These are phyloP conservation scores for Tolypocladium cylindrosporum DNA, from an alignment of 2,329 filamentous ascomycete genomes.

Conservation along the genomic window DNA sequence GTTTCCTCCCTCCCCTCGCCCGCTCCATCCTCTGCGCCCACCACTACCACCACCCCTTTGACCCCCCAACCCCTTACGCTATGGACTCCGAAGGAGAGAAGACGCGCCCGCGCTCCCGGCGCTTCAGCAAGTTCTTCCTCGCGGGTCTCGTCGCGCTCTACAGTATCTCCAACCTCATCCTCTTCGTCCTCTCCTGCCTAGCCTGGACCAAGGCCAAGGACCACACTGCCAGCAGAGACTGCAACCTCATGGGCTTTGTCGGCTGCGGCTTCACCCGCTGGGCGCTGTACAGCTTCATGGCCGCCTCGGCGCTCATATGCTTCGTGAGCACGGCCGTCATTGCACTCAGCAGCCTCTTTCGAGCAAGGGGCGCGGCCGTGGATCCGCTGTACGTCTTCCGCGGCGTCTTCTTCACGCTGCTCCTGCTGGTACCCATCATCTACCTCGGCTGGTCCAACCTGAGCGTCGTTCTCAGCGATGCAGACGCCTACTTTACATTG, in stretches of 20 bases:
- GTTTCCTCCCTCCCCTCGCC: background rate
- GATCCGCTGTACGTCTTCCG: slow-evolving; percentile 14
- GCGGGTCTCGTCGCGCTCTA: slow-evolving; percentile 10
- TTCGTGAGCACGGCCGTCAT: slow-evolving; percentile 6
- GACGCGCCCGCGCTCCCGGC: background rate
- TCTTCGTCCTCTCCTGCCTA: slow-evolving; percentile 9
- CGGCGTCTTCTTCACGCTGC: slow-evolving; percentile 11
- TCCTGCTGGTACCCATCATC: slow-evolving; percentile 9
- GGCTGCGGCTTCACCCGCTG: slow-evolving; percentile 3
- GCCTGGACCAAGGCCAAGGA: background rate
- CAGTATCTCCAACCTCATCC: slow-evolving; percentile 9
- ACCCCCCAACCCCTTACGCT: background rate
- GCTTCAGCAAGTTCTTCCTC: slow-evolving; percentile 6
- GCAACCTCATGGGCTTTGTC: background rate
- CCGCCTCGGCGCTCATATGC: slow-evolving; percentile 7
- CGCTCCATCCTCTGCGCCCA: background rate
- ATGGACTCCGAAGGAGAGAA: background rate
- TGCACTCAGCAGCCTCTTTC: slow-evolving; percentile 5
- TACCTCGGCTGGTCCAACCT: slow-evolving; percentile 7
- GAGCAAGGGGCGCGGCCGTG: background rate
- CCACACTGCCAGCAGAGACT: background rate
- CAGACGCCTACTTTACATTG: background rate
- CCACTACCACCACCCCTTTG: background rate
- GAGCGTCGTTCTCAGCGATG: background rate
- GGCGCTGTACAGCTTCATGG: slow-evolving; percentile 10